Evolutionary conservation across 1,139 yeast species (phyloP).

Genomic region (Geotrichum citri-aurantii): DNA sequence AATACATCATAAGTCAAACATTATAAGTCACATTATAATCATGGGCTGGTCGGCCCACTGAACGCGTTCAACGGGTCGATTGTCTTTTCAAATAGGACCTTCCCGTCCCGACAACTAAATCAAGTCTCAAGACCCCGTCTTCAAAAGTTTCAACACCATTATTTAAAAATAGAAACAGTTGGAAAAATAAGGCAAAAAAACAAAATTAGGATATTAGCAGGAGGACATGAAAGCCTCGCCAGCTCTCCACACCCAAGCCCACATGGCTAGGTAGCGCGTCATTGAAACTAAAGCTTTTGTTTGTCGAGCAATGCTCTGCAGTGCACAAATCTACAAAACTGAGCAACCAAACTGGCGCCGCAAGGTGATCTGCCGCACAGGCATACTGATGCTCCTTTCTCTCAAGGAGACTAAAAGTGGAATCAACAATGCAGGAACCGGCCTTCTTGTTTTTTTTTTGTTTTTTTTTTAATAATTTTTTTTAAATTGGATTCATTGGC

Average conservation of each 20-base stretch:
- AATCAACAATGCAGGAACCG: background rate
- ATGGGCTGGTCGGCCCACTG: background rate
- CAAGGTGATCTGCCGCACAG: background rate
- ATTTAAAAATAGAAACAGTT: background rate
- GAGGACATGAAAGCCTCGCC: background rate
- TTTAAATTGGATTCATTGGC: background rate
- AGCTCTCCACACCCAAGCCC: background rate
- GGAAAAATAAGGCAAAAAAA: background rate
- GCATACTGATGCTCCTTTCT: background rate
- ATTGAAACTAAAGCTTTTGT: background rate
- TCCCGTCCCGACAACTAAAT: background rate
- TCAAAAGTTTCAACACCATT: background rate
- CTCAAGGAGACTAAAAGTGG: background rate
- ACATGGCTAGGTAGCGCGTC: background rate
- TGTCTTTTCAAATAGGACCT: background rate
- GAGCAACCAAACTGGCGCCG: background rate
- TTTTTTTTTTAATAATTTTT: background rate
- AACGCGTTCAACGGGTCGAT: too few species aligned
- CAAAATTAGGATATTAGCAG: background rate
- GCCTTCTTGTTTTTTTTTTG: background rate
- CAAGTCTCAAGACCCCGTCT: background rate
- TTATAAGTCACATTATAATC: background rate
- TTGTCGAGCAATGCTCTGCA: background rate
- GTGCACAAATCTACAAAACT: background rate
- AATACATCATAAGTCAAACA: too few species aligned